Conservation (phyloP, 305 asterid genomes). For the Fraxinus ornus region DNA sequence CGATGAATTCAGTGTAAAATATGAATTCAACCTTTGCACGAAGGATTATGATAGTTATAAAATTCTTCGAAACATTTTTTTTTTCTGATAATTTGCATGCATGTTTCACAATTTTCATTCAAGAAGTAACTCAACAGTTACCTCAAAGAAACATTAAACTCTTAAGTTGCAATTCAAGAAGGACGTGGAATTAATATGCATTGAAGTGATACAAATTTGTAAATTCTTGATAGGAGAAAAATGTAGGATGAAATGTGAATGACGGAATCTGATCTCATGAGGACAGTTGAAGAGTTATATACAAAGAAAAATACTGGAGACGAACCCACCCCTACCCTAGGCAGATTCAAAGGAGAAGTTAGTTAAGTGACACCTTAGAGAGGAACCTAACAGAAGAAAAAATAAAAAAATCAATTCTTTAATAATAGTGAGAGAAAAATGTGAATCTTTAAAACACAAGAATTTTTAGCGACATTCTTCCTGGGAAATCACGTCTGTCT, state of each 20-base stretch:
- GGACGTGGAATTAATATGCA: not conserved
- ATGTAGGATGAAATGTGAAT: not conserved
- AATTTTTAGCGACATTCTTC: constrained; percentile 14
- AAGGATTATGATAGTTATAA: not conserved
- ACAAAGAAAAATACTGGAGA: not conserved
- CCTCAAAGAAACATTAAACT: not conserved
- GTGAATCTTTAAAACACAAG: not conserved
- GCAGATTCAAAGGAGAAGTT: not conserved
- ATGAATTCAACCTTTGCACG: not conserved
- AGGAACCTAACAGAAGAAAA: constrained; percentile 21
- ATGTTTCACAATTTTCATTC: not conserved
- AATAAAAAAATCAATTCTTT: constrained; percentile 10
- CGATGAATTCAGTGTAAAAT: not conserved
- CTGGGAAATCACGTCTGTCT: constrained; percentile 29
- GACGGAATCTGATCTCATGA: not conserved
- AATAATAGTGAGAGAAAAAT: constrained; percentile 14
- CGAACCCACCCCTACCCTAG: not conserved
- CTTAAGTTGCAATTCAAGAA: not conserved
- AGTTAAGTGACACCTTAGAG: not conserved
- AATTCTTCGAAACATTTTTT: not conserved
- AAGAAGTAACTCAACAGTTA: not conserved
- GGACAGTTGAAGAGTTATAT: not conserved
- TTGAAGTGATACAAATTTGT: not conserved
- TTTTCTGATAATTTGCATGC: not conserved
- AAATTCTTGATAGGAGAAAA: not conserved